phyloP scores from a whole-genome alignment of 108 stramenopile species.

The Halocafeteria seosinensis region DNA sequence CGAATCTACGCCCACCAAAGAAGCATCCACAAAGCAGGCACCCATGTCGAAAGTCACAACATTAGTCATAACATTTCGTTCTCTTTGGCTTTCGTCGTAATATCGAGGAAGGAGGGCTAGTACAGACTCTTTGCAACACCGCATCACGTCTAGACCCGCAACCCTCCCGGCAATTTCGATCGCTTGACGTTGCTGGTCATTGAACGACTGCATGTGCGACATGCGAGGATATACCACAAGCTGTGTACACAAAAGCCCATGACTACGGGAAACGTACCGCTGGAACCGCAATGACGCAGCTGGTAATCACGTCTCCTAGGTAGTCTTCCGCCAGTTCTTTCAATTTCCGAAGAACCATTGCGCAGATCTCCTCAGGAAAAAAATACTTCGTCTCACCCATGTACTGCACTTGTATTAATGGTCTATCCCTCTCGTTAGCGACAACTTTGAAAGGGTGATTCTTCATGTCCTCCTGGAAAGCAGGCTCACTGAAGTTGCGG shows the following conservation, averaged over 20 bases:
- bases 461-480: constrained; percentile 76
- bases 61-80: constrained; percentile 70
- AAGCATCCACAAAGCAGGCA: constrained; percentile 91
- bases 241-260: too few species aligned
- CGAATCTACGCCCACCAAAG: constrained; percentile 50
- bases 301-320: constrained; percentile 54
- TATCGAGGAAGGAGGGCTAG: constrained; percentile 94
- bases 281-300: constrained; percentile 87
- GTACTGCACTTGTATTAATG: constrained; percentile 48
- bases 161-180: constrained; percentile 86
- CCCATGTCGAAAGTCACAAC: constrained; percentile 95
- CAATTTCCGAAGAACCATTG: constrained; percentile 81
- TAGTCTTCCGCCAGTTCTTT: constrained; percentile 71
- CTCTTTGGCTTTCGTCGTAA: constrained; percentile 37
- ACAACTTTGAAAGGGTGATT: constrained; percentile 68
- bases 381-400: constrained; percentile 45
- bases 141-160: constrained; percentile 71
- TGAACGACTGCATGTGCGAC: too few species aligned
- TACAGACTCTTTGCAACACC: constrained; percentile 94
- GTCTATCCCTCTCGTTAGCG: constrained; percentile 44
- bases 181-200: constrained; percentile 85
- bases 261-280: too few species aligned
- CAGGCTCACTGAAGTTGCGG: constrained; percentile 57
- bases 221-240: too few species aligned
- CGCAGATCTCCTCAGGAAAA: constrained; percentile 83